Base-by-base conservation (phyloP, 768 basidiomycete species). In the Cystobasidium tubakii region DNA sequence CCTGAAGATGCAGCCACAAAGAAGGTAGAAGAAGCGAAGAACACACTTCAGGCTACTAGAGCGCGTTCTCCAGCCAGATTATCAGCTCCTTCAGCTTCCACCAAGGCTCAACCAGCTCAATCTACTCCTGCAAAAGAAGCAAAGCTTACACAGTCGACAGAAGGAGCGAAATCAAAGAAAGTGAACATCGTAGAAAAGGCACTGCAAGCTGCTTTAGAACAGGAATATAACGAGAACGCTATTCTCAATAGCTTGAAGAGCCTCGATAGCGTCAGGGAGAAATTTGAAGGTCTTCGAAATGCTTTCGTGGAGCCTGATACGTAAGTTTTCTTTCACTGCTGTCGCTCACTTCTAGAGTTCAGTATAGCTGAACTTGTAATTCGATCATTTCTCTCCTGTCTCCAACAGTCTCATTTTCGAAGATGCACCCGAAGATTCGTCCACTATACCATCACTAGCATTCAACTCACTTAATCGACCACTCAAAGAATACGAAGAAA, bases 401-500 rank as follows among this genome's bases (percentile, higher is more conserved):
- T 3, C 21, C 46, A 15, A 60, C 57, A 60, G 57, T 29, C 57
- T 60, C 57, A 25, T 60, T 21, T 60, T 60, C 57, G 57, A 60
- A 60, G 27, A 27, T 6, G 21, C 6, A 12, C 2, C 25, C 15
- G 6, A 27, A 29, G 57, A 34, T 29, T 6, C 53, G 21, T 60
- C 57, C 1, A 34, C 12, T 15, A 60, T 60, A 15, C 57, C 57
- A 15, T 2, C 57, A 27, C 27, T 60, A 29, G 57, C 57, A 3
- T 60, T 60, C 57, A 34, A 27, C 29, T 60, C 57, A 27, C 12
- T 27, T 29, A 65, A 65, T 36, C 31, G 63, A 19, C 63, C 63
- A 46, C 13, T 65, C 9, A 39, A 65, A 46, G 63, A 65, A 46
- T 65, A 65, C 25, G 63, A 65, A 36, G 63, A 65, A 46, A 19